A percentile compares a stretch with the other conserved stretches of the same genome.
phyloP scores from a whole-genome alignment of 176 grass and related monocot genomes.

The Ensete glaucum region DNA sequence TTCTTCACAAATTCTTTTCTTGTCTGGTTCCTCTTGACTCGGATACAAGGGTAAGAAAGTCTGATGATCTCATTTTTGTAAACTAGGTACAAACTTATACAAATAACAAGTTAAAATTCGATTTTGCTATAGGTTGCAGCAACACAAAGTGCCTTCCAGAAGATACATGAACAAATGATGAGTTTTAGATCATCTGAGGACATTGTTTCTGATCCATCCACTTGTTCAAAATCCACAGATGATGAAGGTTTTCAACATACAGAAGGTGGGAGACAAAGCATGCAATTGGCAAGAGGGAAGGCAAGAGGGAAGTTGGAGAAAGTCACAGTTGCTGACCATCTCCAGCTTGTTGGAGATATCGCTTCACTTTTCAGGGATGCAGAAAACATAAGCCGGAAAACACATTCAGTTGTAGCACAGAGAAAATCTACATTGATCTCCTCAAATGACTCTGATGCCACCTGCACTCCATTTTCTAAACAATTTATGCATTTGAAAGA shows the following conservation, averaged over 20 bases:
- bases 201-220: slow-evolving; percentile 14
- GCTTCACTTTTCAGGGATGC: slow-evolving; percentile 52
- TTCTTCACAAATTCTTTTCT: slow-evolving; percentile 92
- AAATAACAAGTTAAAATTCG: slow-evolving; percentile 12
- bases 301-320: slow-evolving; percentile 23
- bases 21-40: slow-evolving; percentile 83
- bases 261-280: slow-evolving; percentile 16
- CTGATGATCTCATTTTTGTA: not conserved
- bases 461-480: slow-evolving; percentile 19
- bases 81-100: slow-evolving; percentile 1
- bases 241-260: slow-evolving; percentile 29
- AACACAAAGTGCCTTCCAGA: slow-evolving; percentile 58
- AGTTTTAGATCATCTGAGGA: slow-evolving; percentile 30
- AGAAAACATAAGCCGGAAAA: slow-evolving; percentile 4
- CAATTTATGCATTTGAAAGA: slow-evolving; percentile 20
- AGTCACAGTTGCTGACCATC: slow-evolving; percentile 35
- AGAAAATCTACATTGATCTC: slow-evolving; percentile 19
- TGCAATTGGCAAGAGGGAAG: slow-evolving; percentile 28
- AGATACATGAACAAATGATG: slow-evolving; percentile 68
- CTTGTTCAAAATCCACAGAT: slow-evolving; percentile 8
- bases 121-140: slow-evolving; percentile 50
- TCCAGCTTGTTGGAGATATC: slow-evolving; percentile 67
- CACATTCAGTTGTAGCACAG: slow-evolving; percentile 11
- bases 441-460: slow-evolving; percentile 25
- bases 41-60: slow-evolving; percentile 69